Evolutionary conservation across 805 yeast genomes (phyloP).

Genomic region (Candida endomychidarum): DNA sequence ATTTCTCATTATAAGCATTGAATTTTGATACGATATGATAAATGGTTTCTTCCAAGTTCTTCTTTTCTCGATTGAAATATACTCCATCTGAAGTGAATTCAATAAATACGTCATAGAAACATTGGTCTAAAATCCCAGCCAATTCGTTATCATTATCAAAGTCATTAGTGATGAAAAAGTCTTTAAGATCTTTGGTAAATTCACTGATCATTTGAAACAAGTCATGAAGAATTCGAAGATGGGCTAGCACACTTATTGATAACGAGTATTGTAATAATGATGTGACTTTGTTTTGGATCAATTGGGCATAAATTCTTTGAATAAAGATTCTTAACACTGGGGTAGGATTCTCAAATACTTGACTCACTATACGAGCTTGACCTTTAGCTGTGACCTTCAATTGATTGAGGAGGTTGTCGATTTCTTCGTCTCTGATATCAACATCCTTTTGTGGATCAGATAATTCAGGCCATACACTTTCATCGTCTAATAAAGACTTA

Average conservation of each 20-base stretch:
- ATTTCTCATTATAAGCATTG: constrained; percentile 36
- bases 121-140: constrained; percentile 60
- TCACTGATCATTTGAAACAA: constrained; percentile 58
- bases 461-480: constrained; percentile 56
- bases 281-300: constrained; percentile 57
- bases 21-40: constrained; percentile 46
- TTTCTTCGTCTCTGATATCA: constrained; percentile 49
- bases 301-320: constrained; percentile 75
- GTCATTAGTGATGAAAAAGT: constrained; percentile 50
- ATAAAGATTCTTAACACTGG: constrained; percentile 69
- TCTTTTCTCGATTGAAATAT: constrained; percentile 72
- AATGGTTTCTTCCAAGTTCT: constrained; percentile 57
- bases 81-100: constrained; percentile 64
- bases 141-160: constrained; percentile 49
- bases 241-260: constrained; percentile 64
- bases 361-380: constrained; percentile 71
- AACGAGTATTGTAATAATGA: constrained; percentile 61
- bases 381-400: constrained; percentile 56
- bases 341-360: constrained; percentile 71
- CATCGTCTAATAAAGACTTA: constrained; percentile 27
- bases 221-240: constrained; percentile 70
- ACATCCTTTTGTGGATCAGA: constrained; percentile 57
- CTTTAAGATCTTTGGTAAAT: constrained; percentile 64
- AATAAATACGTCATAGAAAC: constrained; percentile 69
- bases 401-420: constrained; percentile 54